Percentiles rank a stretch among this genome's conserved stretches.
Evolutionary conservation across 75 land plant genomes (phyloP).

Genomic region (Gnetum montanum): DNA sequence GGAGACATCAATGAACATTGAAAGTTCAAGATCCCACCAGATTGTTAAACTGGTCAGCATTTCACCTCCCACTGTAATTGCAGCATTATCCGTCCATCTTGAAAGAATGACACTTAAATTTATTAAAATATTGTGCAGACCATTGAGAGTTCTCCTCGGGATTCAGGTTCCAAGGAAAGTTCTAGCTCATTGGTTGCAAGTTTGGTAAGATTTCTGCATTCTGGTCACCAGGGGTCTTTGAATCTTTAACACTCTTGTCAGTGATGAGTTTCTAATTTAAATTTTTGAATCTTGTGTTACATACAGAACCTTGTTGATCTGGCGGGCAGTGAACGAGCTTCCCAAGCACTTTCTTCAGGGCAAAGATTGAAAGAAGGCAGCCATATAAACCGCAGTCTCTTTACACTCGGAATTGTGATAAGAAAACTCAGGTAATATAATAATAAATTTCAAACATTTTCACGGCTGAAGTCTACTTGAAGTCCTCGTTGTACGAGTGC

Average conservation of each 20-base stretch:
- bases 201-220: slow-evolving; percentile 43
- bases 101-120: not conserved
- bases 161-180: slow-evolving; percentile 31
- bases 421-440: slow-evolving; percentile 85
- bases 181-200: slow-evolving; percentile 68
- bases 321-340: slow-evolving; percentile 97
- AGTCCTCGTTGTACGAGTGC: too few relatives aligned
- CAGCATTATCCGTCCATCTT: not conserved
- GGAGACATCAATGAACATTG: slow-evolving; percentile 81
- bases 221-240: too few relatives aligned
- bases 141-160: slow-evolving; percentile 76
- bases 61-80: not conserved
- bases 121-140: slow-evolving; percentile 40
- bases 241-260: too few relatives aligned
- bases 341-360: slow-evolving; percentile 80
- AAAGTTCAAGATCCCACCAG: slow-evolving; percentile 95
- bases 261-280: not conserved
- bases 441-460: not conserved
- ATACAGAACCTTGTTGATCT: slow-evolving; percentile 94
- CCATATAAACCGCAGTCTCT: slow-evolving; percentile 93
- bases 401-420: slow-evolving; percentile 87
- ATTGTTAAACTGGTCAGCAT: slow-evolving; percentile 76
- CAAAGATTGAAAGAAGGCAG: slow-evolving; percentile 92
- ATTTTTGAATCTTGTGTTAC: slow-evolving; percentile 4
- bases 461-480: too few relatives aligned